Evolutionary conservation across 2,329 filamentous ascomycete genomes (phyloP), one percentile per base, ranked within the genome.

Genomic region (Calonectria fujianensis): DNA sequence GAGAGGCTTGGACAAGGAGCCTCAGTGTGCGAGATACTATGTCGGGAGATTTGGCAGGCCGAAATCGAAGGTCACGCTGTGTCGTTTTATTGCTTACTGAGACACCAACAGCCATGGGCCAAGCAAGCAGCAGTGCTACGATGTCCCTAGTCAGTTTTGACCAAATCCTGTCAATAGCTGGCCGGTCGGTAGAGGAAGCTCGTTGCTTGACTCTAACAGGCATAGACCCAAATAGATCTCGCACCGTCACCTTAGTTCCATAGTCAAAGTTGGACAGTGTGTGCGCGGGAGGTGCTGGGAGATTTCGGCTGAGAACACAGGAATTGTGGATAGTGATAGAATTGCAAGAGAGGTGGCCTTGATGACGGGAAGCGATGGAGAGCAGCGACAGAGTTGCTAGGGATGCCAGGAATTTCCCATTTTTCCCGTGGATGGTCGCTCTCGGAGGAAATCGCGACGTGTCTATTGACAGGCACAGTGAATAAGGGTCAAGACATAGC

Each of bases 161-260:
- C 92, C 94, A 96, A 68, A 94, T 89, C 76, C 89, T 93, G 27
- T 90, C 84, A 63, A 93, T 87, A 31, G 87, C 82, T 14, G 88
- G 77, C 78, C 87, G 88, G 80, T 91, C 86, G 50, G 88, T 85
- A 4, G 92, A 78, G 0, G 91, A 79, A 0, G 92, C 91, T 76
- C 96, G 91, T 79, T 96, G 94, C 82, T 97, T 98, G 32, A 97
- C 93, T 18, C 96, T 92, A 16, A 98, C 96, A 0, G 96, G 96
- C 91, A 98, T 95, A 73, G 93, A 94, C 0, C 96, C 96, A 84
- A 98, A 98, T 1, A 98, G 87, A 82, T 98, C 93, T 71, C 93
- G 91, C 8, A 98, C 93, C 0, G 89, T 90, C 2, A 96, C 92
- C 35, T 91, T 90, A 0, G 96, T 98, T 6, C 96, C 96, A 85